Evolutionary conservation across 164 flowering plant species (phyloP).

Genomic region (Macadamia tetraphylla): DNA sequence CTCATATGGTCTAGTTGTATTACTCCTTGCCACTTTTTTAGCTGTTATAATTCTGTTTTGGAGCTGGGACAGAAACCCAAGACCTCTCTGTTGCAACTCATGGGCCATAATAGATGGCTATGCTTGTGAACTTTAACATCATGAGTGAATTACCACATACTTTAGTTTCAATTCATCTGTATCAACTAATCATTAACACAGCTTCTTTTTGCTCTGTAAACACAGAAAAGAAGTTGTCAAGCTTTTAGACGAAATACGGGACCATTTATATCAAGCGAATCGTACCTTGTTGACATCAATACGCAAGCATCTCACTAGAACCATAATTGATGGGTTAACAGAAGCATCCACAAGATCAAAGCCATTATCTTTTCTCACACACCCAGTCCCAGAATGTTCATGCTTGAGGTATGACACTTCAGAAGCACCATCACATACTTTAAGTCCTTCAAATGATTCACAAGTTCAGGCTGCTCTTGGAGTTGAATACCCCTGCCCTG

Average conservation of each 20-base stretch:
- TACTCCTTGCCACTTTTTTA: neutral
- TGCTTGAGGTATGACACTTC: conserved; percentile 34
- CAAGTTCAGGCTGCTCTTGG: conserved; percentile 35
- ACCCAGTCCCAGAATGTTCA: conserved; percentile 89
- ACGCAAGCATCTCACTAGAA: conserved; percentile 51
- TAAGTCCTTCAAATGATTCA: conserved; percentile 25
- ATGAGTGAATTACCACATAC: neutral
- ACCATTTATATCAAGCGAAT: conserved; percentile 68
- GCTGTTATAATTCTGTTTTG: neutral
- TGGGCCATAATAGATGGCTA: too few species aligned
- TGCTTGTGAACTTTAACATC: too few species aligned
- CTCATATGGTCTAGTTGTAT: neutral
- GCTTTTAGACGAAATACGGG: conserved; percentile 58
- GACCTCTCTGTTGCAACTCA: neutral
- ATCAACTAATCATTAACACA: neutral
- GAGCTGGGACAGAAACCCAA: neutral
- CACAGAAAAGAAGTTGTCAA: conserved; percentile 51
- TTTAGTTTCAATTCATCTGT: neutral
- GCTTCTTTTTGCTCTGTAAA: neutral
- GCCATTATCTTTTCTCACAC: conserved; percentile 62
- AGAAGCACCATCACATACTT: conserved; percentile 19
- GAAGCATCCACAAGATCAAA: conserved; percentile 49
- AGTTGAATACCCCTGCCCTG: conserved; percentile 49
- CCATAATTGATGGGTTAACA: conserved; percentile 53
- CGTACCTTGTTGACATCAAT: conserved; percentile 70